Conservation (phyloP, 139 green algal genomes). For the Desmodesmus armatus region DNA sequence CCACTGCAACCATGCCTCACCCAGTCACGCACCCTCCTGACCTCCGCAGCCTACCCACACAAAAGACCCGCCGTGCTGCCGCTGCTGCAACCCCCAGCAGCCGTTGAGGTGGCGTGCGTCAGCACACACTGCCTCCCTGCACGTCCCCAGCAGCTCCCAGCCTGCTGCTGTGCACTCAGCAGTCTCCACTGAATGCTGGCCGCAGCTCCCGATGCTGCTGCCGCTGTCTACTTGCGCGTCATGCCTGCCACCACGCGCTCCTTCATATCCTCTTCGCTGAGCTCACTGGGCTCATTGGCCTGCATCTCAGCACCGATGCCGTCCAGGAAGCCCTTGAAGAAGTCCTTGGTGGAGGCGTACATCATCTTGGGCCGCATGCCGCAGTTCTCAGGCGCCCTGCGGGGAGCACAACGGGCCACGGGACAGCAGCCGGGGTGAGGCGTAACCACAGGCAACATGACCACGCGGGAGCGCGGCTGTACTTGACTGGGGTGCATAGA, state of each 20-base stretch:
- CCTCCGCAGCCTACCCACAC: no score
- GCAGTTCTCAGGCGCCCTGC: slow-evolving; percentile 80
- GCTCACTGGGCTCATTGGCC: slow-evolving; percentile 73
- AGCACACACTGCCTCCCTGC: no score
- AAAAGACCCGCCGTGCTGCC: no score
- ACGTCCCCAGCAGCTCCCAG: no score
- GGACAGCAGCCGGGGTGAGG: no score
- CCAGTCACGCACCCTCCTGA: no score
- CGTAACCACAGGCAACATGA: not conserved
- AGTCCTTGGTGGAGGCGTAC: slow-evolving; percentile 92
- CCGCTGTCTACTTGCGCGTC: slow-evolving; percentile 58
- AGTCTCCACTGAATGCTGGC: not conserved
- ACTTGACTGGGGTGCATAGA: no score
- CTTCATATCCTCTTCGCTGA: slow-evolving; percentile 65
- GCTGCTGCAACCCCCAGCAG: no score
- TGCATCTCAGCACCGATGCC: slow-evolving; percentile 85
- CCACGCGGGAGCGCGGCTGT: no score
- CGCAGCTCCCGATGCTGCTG: not conserved
- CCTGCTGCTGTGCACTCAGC: not conserved
- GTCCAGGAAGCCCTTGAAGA: slow-evolving; percentile 88
- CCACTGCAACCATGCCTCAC: no score
- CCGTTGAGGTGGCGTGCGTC: no score
- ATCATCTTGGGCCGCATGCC: slow-evolving; percentile 89
- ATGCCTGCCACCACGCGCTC: slow-evolving; percentile 54
- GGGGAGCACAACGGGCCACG: not conserved